Evolutionary conservation across 2,329 filamentous ascomycete genomes (phyloP), one percentile per base, ranked within the genome.

Genomic region (Apiospora sp.): DNA sequence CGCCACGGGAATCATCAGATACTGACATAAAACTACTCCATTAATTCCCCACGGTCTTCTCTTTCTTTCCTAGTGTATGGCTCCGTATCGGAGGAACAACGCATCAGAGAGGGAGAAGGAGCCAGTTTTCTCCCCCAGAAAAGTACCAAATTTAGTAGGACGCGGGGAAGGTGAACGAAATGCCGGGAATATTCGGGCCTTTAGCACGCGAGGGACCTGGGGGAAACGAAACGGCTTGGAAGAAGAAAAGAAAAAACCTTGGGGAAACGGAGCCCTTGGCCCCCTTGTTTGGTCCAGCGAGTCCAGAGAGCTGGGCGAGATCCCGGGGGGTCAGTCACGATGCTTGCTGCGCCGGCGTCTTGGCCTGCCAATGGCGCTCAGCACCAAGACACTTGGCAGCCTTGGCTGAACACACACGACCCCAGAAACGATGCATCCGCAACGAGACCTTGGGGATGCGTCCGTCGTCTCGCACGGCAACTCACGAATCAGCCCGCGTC

Each of bases 181-280:
- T 68, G 54, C 71, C 69, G 70, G 48, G 64, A 44, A 71, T 44
- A 64, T 27, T 69, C 68, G 64, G 67, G 41, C 69, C 67, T 71
- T 72, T 69, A 30, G 67, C 43, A 61, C 44, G 70, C 71, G 58
- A 69, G 64, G 30, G 43, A 61, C 58, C 72, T 71, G 69, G 46
- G 46, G 41, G 69, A 49, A 49, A 64, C 71, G 70, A 72, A 69
- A 68, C 67, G 24, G 24, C 72, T 74, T 75, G 67, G 72, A 72
- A 69, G 19, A 48, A 48, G 22, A 2, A 22, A 22, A 22, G 22
- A 22, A 22, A 5, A 19, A 48, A 22, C n/a, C 22, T 49, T 22
- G 46, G 46, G 46, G 22, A n/a, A 10, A 49, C 44, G 44, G 44
- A 49, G 46, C 19, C 44, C 44, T 46, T 46, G 44, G 10, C n/a